Conservation (phyloP, 1,284 basidiomycete genomes). For the Rhodotorula sp. region DNA sequence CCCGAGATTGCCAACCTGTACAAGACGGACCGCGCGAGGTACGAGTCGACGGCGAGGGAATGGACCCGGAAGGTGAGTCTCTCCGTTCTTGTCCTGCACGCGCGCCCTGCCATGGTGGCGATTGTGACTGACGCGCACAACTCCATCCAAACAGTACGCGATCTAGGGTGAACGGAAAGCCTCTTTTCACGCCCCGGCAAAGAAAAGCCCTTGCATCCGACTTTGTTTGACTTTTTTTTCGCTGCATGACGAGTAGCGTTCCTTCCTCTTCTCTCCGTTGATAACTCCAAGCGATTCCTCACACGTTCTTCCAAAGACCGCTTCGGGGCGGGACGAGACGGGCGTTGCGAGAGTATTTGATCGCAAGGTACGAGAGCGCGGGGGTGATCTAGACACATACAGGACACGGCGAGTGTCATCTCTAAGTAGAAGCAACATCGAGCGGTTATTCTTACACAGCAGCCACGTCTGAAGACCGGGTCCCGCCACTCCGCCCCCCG, state of each 20-base stretch:
- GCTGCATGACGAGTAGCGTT: background rate
- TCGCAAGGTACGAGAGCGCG: background rate
- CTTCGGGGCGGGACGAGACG: no score
- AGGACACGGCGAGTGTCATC: background rate
- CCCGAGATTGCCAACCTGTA: slow-evolving; percentile 44
- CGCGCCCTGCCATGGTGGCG: no score
- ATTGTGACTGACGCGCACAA: background rate
- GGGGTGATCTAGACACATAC: no score
- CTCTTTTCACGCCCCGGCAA: background rate
- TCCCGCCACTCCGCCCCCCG: background rate
- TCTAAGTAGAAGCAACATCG: background rate
- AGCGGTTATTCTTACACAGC: background rate
- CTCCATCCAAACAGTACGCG: background rate
- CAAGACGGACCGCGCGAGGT: slow-evolving; percentile 55
- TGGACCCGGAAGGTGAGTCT: slow-evolving; percentile 80
- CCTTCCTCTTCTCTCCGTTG: background rate
- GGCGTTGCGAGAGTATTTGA: background rate
- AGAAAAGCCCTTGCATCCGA: background rate
- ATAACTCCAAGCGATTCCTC: no score
- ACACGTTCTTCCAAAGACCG: no score
- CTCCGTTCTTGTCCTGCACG: background rate
- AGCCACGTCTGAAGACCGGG: background rate
- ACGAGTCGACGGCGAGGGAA: slow-evolving; percentile 92
- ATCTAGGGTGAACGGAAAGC: slow-evolving; percentile 48
- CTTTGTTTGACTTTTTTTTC: background rate